phyloP scores from a whole-genome alignment of 2,329 filamentous ascomycete genomes.

The Xylariaceae sp. region DNA sequence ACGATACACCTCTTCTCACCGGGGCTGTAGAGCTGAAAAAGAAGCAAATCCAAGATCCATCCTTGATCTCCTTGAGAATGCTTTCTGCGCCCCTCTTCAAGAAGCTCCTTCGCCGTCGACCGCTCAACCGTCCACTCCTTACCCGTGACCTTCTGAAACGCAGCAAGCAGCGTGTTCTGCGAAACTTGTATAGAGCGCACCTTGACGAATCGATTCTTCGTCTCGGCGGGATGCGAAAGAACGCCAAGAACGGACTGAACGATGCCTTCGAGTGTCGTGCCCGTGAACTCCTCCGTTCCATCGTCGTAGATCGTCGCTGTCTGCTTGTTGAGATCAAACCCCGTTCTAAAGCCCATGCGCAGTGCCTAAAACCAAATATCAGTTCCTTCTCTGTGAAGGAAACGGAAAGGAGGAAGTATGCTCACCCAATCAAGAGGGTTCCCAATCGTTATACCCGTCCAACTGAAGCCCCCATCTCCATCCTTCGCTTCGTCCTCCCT shows the following conservation, averaged over 20 bases:
- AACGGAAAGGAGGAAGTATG: not conserved
- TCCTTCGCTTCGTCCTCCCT: constrained; percentile 12
- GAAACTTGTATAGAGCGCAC: constrained; percentile 25
- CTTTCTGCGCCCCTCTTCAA: constrained; percentile 22
- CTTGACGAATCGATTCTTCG: constrained; percentile 27
- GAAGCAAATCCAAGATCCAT: constrained; percentile 28
- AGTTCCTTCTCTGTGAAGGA: not conserved
- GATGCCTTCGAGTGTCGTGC: constrained; percentile 28
- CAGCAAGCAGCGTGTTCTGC: constrained; percentile 25
- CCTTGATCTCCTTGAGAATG: constrained; percentile 15
- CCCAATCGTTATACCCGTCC: constrained; percentile 28
- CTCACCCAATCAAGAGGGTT: constrained; percentile 32
- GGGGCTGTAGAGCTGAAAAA: constrained; percentile 29
- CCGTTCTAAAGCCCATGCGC: constrained; percentile 26
- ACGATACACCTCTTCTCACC: constrained; percentile 27
- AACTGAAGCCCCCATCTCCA: constrained; percentile 23
- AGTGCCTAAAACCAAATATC: constrained; percentile 4
- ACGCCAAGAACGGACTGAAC: constrained; percentile 23
- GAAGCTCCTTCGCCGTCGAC: constrained; percentile 13
- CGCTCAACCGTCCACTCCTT: constrained; percentile 22
- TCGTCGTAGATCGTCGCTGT: constrained; percentile 25
- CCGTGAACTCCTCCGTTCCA: constrained; percentile 27
- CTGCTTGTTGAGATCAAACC: constrained; percentile 23
- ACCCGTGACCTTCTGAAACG: constrained; percentile 18
- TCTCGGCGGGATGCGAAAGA: constrained; percentile 6